These are phyloP conservation scores for Kluyveromyces starmeri DNA, from an alignment of 805 yeast genomes.

Conservation along the genomic window DNA sequence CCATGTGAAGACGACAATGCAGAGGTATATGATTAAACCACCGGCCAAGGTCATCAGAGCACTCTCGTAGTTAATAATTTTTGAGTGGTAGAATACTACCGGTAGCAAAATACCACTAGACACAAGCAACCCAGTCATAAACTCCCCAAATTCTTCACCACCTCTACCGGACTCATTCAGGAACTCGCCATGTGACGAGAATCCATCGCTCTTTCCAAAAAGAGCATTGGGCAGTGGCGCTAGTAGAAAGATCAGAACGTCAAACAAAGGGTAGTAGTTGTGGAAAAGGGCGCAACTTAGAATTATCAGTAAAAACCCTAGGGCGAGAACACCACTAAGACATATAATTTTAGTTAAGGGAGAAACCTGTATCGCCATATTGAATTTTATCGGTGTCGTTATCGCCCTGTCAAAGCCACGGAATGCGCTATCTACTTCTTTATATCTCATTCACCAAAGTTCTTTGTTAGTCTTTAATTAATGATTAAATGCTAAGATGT, in stretches of 20 bases:
- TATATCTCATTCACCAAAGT: too few species aligned
- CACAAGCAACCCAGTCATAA: conserved; percentile 66
- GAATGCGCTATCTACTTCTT: too few species aligned
- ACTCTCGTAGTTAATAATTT: conserved; percentile 60
- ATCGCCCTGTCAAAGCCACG: too few species aligned
- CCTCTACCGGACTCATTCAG: conserved; percentile 43
- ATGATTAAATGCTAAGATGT: too few species aligned
- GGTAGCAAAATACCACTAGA: conserved; percentile 73
- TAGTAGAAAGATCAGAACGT: conserved; percentile 53
- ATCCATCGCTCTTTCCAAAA: conserved; percentile 35
- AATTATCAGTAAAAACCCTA: conserved; percentile 83
- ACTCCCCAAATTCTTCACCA: conserved; percentile 72
- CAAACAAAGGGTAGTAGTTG: conserved; percentile 85
- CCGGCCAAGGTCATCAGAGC: conserved; percentile 71
- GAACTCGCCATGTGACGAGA: conserved; percentile 43
- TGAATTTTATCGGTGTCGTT: too few species aligned
- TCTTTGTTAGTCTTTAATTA: too few species aligned
- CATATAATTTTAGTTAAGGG: conserved; percentile 29
- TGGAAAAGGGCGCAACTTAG: conserved; percentile 81
- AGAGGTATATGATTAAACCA: conserved; percentile 73
- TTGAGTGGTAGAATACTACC: conserved; percentile 64
- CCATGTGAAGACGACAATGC: conserved; percentile 73
- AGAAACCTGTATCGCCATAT: conserved; percentile 26
- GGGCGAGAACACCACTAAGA: conserved; percentile 50
- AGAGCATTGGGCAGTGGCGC: conserved; percentile 69